phyloP scores from a whole-genome alignment of 2,329 filamentous ascomycete genomes.

The Stagonosporopsis cucurbitacearum region DNA sequence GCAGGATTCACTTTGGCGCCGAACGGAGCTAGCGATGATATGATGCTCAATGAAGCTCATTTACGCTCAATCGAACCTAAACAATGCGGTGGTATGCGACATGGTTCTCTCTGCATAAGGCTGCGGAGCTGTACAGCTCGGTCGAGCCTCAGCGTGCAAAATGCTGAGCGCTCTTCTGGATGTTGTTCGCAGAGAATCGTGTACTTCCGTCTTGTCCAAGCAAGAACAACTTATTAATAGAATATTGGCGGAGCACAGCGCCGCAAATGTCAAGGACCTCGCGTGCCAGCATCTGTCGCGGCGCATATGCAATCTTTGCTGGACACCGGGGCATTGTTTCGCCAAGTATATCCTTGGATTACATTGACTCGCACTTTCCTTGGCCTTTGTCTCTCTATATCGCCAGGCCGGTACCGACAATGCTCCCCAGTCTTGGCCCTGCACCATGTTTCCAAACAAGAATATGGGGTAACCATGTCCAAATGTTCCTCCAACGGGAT shows the following conservation, averaged over 20 bases:
- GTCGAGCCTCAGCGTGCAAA: not conserved
- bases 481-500: constrained; percentile 26
- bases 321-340: not conserved
- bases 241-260: not conserved
- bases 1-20: not conserved
- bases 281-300: not conserved
- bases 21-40: not conserved
- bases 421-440: constrained; percentile 15
- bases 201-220: too few species aligned
- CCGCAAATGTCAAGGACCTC: not conserved
- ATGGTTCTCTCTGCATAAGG: not conserved
- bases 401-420: not conserved
- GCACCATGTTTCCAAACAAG: not conserved
- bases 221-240: not conserved
- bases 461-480: constrained; percentile 2
- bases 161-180: not conserved
- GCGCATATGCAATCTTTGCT: not conserved
- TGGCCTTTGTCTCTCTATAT: not conserved
- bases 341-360: not conserved
- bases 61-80: too few species aligned
- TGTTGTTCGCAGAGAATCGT: too few species aligned
- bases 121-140: not conserved
- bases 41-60: not conserved
- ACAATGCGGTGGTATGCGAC: too few species aligned
- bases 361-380: not conserved